Evolutionary conservation across 306 rosid genomes (phyloP), one percentile per base, ranked within the genome.

Genomic region (Pyrus communis): DNA sequence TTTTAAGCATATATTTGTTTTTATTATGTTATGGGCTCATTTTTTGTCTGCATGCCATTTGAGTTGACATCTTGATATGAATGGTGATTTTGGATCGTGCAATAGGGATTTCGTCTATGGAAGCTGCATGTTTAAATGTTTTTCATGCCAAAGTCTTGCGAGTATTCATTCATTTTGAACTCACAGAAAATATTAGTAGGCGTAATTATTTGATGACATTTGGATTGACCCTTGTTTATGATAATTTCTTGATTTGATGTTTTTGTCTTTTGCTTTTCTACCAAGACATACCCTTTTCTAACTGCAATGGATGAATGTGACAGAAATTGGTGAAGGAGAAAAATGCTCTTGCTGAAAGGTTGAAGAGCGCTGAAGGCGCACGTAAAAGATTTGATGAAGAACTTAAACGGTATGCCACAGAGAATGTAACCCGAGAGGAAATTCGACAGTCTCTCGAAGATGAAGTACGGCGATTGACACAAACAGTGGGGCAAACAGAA

Each of bases 381-480:
- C 91, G 98, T 52, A 96, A 89, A 89, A 87, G 97, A 85, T 96
- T 92, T 92, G 99, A 96, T 57, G 99, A 96, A 84, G 97, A 96
- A 77, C 89, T 92, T 80, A 96, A 96, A 85, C 77, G 96, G 75
- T 85, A 84, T 80, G 98, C 97, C 42, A 96, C 97, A 27, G 99
- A 96, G 88, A 96, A 96, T 75, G 88, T 92, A 76, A 88, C 91
- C 27, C 89, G 93, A 74, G 99, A 96, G 85, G 99, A 91, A 89
- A 85, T 96, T 74, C 95, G 97, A 23, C 83, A 92, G 73, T 96
- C 99, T 66, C 96, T 96, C 73, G 99, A 92, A 88, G 96, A 92
- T 80, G 99, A 96, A 88, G 91, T 96, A 81, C 90, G 88, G 45
- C 82, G 93, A 76, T 73, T 96, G 86, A 96, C 97, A 64, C 91